A percentile compares a stretch with the other conserved stretches of the same genome.
Conservation (phyloP, 208 protist genomes). For the Trypanosoma cruzi region DNA sequence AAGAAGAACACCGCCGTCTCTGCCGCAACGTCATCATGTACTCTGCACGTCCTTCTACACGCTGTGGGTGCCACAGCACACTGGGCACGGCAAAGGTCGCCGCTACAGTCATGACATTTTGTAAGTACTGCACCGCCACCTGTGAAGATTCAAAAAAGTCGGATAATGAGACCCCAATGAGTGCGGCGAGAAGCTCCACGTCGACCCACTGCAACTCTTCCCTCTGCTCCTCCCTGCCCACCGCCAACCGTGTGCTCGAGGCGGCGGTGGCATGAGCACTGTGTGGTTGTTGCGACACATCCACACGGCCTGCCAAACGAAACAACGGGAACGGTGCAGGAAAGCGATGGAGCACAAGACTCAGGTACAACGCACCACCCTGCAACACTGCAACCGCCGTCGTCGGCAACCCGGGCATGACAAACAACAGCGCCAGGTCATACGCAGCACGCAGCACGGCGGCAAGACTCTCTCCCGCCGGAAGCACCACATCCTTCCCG, state of each 20-base stretch:
- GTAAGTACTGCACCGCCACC: slow-evolving; percentile 63
- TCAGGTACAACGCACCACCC: slow-evolving; percentile 63
- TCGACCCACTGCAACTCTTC: slow-evolving; percentile 82
- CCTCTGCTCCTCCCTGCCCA: slow-evolving; percentile 4
- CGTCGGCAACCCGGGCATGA: slow-evolving; percentile 39
- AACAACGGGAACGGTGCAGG: slow-evolving; percentile 76
- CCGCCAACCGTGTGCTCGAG: background rate
- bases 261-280: background rate
- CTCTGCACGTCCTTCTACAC: slow-evolving; percentile 42
- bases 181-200: slow-evolving; percentile 55
- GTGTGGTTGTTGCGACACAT: background rate
- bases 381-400: slow-evolving; percentile 34
- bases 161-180: slow-evolving; percentile 62
- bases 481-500: slow-evolving; percentile 36
- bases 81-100: slow-evolving; percentile 56
- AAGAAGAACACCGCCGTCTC: slow-evolving; percentile 11
- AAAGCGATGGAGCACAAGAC: slow-evolving; percentile 67
- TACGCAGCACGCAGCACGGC: slow-evolving; percentile 71
- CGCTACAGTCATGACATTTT: slow-evolving; percentile 71
- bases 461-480: slow-evolving; percentile 48
- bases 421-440: slow-evolving; percentile 51
- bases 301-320: slow-evolving; percentile 20
- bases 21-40: slow-evolving; percentile 41
- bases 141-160: slow-evolving; percentile 73
- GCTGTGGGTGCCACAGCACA: slow-evolving; percentile 68